Conservation (phyloP, 1,139 yeast genomes). For the Geotrichum carabidarum region DNA sequence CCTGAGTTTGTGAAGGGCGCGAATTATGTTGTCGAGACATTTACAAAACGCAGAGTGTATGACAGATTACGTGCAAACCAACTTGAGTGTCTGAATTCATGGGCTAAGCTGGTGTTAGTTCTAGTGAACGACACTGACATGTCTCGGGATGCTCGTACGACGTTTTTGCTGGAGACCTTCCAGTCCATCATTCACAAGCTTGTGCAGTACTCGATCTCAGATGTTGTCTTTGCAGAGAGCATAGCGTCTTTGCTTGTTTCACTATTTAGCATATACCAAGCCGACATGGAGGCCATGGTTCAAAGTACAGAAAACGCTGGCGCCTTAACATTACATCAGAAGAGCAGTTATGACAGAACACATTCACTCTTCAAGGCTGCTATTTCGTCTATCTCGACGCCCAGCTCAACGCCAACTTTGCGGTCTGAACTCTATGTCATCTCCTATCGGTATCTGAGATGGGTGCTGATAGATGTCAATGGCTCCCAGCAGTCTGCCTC, state of each 20-base stretch:
- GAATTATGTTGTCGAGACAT: conserved; percentile 21
- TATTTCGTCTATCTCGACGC: conserved; percentile 63
- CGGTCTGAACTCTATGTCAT: conserved; percentile 77
- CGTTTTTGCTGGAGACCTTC: conserved; percentile 69
- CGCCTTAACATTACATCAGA: background rate
- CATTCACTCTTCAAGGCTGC: conserved; percentile 70
- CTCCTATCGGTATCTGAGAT: conserved; percentile 55
- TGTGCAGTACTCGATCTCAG: conserved; percentile 63
- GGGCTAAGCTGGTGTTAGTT: conserved; percentile 78
- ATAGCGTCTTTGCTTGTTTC: conserved; percentile 70
- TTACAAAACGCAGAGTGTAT: conserved; percentile 21
- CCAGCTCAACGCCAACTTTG: conserved; percentile 60
- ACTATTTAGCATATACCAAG: conserved; percentile 58
- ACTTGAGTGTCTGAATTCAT: conserved; percentile 61
- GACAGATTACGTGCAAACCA: conserved; percentile 43
- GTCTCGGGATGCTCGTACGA: conserved; percentile 43
- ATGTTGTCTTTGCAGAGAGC: conserved; percentile 66
- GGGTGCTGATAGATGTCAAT: conserved; percentile 6
- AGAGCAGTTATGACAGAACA: conserved; percentile 45
- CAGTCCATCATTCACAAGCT: conserved; percentile 73
- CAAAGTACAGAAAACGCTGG: conserved; percentile 27
- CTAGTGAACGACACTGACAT: conserved; percentile 57
- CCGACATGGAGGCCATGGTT: conserved; percentile 39
- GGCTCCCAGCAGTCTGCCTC: background rate
- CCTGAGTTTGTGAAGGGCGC: conserved; percentile 23